Evolutionary conservation across 495 filamentous ascomycete species (phyloP).

Genomic region (Penicillium chermesinum): DNA sequence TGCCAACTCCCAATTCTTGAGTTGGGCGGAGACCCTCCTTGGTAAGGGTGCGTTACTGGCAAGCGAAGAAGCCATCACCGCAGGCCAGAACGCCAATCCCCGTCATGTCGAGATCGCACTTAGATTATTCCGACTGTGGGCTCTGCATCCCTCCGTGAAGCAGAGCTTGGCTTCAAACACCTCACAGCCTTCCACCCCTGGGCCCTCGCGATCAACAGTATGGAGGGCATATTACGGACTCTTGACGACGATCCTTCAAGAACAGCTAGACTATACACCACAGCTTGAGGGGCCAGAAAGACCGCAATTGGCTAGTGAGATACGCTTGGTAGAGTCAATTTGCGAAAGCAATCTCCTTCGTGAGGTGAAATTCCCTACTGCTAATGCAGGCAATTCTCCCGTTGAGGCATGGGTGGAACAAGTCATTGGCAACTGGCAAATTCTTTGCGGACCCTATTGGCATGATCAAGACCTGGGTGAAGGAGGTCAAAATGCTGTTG

Average conservation of each 20-base stretch:
- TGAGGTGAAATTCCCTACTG: slow-evolving; percentile 77
- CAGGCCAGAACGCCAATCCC: slow-evolving; percentile 18
- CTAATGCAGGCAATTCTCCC: slow-evolving; percentile 64
- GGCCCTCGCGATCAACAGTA: slow-evolving; percentile 31
- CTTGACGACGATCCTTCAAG: slow-evolving; percentile 54
- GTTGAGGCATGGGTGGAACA: slow-evolving; percentile 77
- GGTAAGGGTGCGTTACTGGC: slow-evolving; percentile 65
- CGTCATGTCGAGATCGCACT: slow-evolving; percentile 33
- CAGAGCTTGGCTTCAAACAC: slow-evolving; percentile 38
- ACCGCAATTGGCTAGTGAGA: slow-evolving; percentile 62
- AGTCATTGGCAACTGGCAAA: slow-evolving; percentile 78
- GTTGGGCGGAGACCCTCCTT: slow-evolving; percentile 75
- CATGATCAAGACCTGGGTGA: slow-evolving; percentile 69
- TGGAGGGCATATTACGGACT: slow-evolving; percentile 80
- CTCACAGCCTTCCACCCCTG: slow-evolving; percentile 14
- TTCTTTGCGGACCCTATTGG: slow-evolving; percentile 70
- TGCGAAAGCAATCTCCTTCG: slow-evolving; percentile 69
- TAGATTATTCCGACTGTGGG: slow-evolving; percentile 37
- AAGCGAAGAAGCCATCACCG: slow-evolving; percentile 48
- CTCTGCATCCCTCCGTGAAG: slow-evolving; percentile 35
- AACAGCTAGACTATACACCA: slow-evolving; percentile 30
- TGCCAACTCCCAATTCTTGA: slow-evolving; percentile 49
- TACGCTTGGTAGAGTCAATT: slow-evolving; percentile 66
- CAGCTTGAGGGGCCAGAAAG: slow-evolving; percentile 39
- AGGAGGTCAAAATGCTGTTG: slow-evolving; percentile 67